These are phyloP conservation scores for Rhytidiadelphus loreus DNA, from an alignment of 225 moss, liverwort and hornwort genomes.

Conservation along the genomic window DNA sequence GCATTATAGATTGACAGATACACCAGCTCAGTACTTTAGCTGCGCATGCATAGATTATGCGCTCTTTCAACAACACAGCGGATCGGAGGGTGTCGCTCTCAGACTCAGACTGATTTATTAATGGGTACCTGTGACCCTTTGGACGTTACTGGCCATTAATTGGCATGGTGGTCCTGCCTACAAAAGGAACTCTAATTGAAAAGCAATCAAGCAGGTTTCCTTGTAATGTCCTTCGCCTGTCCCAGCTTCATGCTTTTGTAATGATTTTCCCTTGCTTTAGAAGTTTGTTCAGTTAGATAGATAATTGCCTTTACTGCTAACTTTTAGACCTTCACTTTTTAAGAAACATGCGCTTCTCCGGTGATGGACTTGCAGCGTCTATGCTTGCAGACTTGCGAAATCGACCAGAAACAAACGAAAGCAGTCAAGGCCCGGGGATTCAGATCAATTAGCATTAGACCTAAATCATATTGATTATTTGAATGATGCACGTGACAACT, in stretches of 20 bases:
- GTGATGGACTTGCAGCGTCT: not conserved
- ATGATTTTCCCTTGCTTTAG: not conserved
- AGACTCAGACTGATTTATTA: not conserved
- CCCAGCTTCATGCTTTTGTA: not conserved
- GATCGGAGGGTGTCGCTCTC: not conserved
- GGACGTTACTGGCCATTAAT: not conserved
- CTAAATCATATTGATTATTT: no score
- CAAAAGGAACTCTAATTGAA: not conserved
- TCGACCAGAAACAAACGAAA: not conserved
- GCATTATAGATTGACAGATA: conserved; percentile 8
- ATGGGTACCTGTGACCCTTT: not conserved
- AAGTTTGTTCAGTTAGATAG: not conserved
- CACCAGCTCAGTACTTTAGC: not conserved
- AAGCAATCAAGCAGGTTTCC: not conserved
- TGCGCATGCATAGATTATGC: not conserved
- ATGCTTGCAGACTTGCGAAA: not conserved
- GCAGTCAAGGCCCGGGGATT: not conserved
- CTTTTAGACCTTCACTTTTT: not conserved
- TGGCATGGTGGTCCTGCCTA: not conserved
- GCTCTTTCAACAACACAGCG: not conserved
- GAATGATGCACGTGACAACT: not conserved
- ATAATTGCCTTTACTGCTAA: not conserved
- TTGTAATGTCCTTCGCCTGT: not conserved
- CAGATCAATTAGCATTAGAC: not conserved
- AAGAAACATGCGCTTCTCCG: not conserved